phyloP scores from a whole-genome alignment of 345 rosid species.

The Pistacia integerrima region DNA sequence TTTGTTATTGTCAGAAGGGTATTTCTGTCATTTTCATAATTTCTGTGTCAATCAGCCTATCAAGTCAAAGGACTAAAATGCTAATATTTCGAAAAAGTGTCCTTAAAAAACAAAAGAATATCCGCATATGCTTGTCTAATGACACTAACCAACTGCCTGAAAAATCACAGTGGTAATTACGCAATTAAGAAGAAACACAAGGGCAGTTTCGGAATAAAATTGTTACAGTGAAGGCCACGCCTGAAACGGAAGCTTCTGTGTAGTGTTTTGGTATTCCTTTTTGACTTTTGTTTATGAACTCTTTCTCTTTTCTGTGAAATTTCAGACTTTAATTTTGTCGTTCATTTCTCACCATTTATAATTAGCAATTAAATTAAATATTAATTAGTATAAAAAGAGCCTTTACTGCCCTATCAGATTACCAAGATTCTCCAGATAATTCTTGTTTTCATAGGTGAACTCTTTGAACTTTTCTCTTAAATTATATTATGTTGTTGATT shows the following conservation, averaged over 20 bases:
- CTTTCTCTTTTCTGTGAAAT: conserved; percentile 13
- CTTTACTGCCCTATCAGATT: not conserved
- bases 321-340: conserved; percentile 10
- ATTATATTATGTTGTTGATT: not conserved
- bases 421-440: too few relatives aligned
- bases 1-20: too few relatives aligned
- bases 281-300: conserved; percentile 24
- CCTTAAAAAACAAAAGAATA: too few relatives aligned
- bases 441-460: conserved; percentile 3
- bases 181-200: not conserved
- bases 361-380: not conserved
- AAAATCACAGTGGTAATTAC: not conserved
- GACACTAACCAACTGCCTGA: not conserved
- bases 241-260: conserved; percentile 21
- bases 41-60: too few relatives aligned
- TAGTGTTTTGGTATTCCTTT: not conserved
- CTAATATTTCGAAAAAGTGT: too few relatives aligned
- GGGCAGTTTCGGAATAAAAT: not conserved
- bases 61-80: too few relatives aligned
- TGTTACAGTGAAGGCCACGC: not conserved
- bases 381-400: not conserved
- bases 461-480: not conserved
- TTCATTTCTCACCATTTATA: not conserved
- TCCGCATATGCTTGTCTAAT: too few relatives aligned
- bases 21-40: too few relatives aligned